These are phyloP conservation scores for Fusarium tricinctum DNA, from an alignment of 2,329 filamentous ascomycete genomes.

Conservation along the genomic window DNA sequence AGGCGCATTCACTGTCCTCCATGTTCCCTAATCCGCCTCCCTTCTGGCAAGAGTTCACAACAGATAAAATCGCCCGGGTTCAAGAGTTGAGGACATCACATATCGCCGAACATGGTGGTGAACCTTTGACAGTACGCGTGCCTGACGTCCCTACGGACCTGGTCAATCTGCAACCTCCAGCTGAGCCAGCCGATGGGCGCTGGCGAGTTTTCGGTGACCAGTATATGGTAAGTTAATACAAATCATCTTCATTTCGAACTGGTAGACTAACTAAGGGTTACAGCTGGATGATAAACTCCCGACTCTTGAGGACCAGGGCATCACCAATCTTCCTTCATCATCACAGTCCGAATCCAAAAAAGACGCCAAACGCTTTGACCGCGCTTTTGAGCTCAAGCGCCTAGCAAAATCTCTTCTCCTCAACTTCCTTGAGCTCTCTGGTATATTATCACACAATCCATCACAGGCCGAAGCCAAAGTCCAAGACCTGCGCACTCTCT, in stretches of 20 bases:
- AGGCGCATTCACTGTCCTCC: constrained; percentile 66
- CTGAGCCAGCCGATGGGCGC: constrained; percentile 76
- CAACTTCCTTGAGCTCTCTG: constrained; percentile 88
- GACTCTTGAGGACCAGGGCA: constrained; percentile 76
- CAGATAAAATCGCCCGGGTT: constrained; percentile 75
- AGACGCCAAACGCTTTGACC: constrained; percentile 71
- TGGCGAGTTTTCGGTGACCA: constrained; percentile 82
- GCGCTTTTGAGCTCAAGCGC: constrained; percentile 77
- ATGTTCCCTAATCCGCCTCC: constrained; percentile 89
- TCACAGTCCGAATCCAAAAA: constrained; percentile 59
- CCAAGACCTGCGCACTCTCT: constrained; percentile 81
- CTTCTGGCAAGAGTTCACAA: constrained; percentile 91
- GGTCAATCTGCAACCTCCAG: constrained; percentile 83
- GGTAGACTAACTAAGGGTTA: constrained; percentile 7
- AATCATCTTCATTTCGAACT: neutral
- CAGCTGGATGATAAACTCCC: constrained; percentile 73
- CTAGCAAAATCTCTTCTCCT: constrained; percentile 88
- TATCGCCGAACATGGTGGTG: constrained; percentile 51
- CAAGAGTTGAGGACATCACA: constrained; percentile 59
- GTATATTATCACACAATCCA: constrained; percentile 56
- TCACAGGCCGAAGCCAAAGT: constrained; percentile 76
- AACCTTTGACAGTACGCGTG: constrained; percentile 52
- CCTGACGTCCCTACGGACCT: constrained; percentile 77
- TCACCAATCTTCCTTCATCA: constrained; percentile 72
- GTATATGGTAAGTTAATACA: constrained; percentile 64